A percentile compares a stretch with the other conserved stretches of the same genome.
Evolutionary conservation across 805 yeast species (phyloP).

Genomic region (Diddensiella santjacobensis): DNA sequence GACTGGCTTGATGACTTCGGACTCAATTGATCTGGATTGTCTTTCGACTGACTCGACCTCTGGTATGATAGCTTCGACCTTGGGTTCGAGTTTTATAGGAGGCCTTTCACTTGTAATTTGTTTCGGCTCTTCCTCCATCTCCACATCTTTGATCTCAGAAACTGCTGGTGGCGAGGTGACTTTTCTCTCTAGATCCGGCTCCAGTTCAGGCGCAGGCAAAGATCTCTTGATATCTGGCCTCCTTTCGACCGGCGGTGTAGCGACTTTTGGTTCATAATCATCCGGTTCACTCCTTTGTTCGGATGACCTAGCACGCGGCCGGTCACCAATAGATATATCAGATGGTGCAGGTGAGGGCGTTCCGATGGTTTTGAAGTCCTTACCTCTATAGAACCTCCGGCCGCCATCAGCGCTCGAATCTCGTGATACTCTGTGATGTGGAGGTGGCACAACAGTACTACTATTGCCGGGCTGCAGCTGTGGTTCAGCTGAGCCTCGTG

Average conservation of each 20-base stretch:
- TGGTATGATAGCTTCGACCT: background rate
- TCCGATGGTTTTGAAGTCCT: background rate
- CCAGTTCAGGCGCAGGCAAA: background rate
- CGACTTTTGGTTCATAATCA: constrained; percentile 4
- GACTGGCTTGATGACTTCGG: background rate
- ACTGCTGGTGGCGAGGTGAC: background rate
- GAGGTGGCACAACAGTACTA: background rate
- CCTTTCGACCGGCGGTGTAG: background rate
- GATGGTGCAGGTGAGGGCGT: background rate
- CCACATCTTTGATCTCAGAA: background rate
- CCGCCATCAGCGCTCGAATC: background rate
- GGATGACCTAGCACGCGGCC: background rate
- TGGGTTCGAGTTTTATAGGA: background rate
- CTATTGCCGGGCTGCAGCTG: background rate
- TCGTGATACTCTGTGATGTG: background rate
- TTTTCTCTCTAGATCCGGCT: background rate
- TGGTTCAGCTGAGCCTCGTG: background rate
- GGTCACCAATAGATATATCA: background rate
- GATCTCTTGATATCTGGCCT: background rate
- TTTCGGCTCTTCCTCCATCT: background rate
- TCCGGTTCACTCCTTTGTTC: constrained; percentile 2
- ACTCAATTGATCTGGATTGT: too few species aligned
- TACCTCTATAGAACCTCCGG: background rate
- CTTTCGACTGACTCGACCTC: background rate
- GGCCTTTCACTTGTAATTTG: background rate